These are phyloP conservation scores for Globisporangium paroecandrum DNA, from an alignment of 352 stramenopile genomes.

Conservation along the genomic window DNA sequence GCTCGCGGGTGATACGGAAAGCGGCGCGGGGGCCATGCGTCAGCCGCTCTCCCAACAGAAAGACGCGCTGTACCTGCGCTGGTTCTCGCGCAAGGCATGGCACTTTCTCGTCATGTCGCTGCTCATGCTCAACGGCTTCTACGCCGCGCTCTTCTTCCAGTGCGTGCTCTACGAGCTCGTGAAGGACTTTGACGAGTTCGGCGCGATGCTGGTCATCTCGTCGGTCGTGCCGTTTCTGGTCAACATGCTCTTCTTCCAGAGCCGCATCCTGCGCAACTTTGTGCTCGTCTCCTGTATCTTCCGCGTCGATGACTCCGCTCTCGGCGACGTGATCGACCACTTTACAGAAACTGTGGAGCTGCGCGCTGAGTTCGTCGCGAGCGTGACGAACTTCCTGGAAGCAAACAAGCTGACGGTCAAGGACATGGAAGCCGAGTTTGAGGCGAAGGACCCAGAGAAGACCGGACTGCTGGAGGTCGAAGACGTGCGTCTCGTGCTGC, in stretches of 20 bases:
- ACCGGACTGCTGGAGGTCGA: conserved; percentile 43
- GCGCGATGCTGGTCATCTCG: conserved; percentile 17
- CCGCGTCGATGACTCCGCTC: conserved; percentile 44
- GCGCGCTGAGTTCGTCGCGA: conserved; percentile 43
- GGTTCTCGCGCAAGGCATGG: conserved; percentile 64
- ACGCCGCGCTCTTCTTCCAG: conserved; percentile 54
- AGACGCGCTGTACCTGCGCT: conserved; percentile 21
- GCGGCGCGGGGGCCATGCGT: not conserved
- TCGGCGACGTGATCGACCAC: conserved; percentile 54
- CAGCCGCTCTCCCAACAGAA: not conserved
- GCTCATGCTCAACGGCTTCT: conserved; percentile 74
- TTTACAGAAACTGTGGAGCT: conserved; percentile 61
- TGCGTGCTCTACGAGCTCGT: conserved; percentile 60
- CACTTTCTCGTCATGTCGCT: conserved; percentile 59
- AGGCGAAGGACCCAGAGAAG: conserved; percentile 18
- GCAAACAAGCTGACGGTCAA: conserved; percentile 18
- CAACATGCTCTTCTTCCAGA: conserved; percentile 61
- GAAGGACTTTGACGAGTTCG: conserved; percentile 18
- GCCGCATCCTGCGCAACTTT: conserved; percentile 60
- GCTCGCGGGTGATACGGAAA: not conserved
- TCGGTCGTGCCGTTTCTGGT: conserved; percentile 45
- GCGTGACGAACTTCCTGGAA: conserved; percentile 28
- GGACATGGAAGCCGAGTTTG: conserved; percentile 33
- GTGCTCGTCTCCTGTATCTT: conserved; percentile 54
- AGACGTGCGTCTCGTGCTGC: conserved; percentile 35